phyloP scores from a whole-genome alignment of 345 rosid genomes.

The Brassica napus region DNA sequence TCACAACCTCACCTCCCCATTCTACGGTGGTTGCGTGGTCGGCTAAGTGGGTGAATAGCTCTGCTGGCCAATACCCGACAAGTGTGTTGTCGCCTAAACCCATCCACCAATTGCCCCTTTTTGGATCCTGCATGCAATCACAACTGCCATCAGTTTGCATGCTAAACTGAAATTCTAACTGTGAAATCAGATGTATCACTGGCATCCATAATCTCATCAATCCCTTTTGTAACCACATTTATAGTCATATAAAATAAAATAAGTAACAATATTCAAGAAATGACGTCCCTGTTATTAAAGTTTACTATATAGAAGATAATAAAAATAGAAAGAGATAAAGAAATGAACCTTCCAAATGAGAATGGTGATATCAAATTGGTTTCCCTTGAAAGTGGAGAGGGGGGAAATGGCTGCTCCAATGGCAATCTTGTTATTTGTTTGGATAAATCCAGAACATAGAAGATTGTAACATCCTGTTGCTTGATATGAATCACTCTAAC shows the following conservation, averaged over 20 bases:
- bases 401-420: constrained; percentile 99
- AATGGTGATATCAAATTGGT: constrained; percentile 84
- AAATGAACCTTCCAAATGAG: constrained; percentile 86
- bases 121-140: constrained; percentile 70
- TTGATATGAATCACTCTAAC: constrained; percentile 91
- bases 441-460: constrained; percentile 89
- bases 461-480: constrained; percentile 99
- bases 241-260: neutral
- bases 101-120: constrained; percentile 96
- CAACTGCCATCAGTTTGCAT: neutral
- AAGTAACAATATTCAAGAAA: neutral
- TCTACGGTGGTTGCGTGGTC: constrained; percentile 92
- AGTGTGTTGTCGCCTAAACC: constrained; percentile 81
- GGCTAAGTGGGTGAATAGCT: constrained; percentile 82
- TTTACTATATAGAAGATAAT: neutral
- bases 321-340: neutral
- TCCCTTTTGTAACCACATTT: neutral
- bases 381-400: constrained; percentile 57
- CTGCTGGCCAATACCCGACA: constrained; percentile 98
- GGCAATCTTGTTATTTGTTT: constrained; percentile 89
- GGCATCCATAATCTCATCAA: neutral
- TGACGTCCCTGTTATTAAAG: neutral
- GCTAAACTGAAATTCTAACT: neutral
- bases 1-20: constrained; percentile 98
- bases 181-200: neutral